Evolutionary conservation across 2,329 filamentous ascomycete genomes (phyloP).

Genomic region (Chrysoporthe deuterocubensis): DNA sequence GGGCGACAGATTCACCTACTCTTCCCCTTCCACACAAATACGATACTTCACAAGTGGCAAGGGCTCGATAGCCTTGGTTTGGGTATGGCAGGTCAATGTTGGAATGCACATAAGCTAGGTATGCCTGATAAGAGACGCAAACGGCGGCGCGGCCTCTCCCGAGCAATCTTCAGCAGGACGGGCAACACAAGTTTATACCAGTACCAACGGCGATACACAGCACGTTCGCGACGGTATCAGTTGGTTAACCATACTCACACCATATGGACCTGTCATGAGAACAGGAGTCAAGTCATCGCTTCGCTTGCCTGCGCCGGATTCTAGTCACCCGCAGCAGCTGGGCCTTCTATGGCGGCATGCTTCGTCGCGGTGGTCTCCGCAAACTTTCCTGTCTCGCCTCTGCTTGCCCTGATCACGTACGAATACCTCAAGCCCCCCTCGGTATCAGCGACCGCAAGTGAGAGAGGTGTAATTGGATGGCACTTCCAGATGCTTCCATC

Average conservation of each 20-base stretch:
- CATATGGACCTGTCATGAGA: conserved; percentile 68
- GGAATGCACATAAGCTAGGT: too few species aligned
- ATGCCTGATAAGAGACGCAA: too few species aligned
- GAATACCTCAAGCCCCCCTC: conserved; percentile 52
- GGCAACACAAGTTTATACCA: conserved; percentile 61
- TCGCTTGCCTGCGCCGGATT: conserved; percentile 13
- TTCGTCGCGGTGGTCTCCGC: conserved; percentile 49
- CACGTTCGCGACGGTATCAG: conserved; percentile 50
- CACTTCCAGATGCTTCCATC: conserved; percentile 72
- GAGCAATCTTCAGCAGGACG: conserved; percentile 46
- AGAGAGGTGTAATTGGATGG: conserved; percentile 71
- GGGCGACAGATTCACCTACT: too few species aligned
- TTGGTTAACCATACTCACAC: conserved; percentile 51
- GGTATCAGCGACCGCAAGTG: conserved; percentile 48
- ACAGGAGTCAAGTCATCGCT: conserved; percentile 56
- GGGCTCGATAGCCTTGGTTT: too few species aligned
- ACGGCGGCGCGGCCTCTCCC: conserved; percentile 33
- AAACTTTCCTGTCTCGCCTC: conserved; percentile 63
- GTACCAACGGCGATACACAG: conserved; percentile 62
- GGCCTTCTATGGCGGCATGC: conserved; percentile 32
- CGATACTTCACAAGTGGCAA: too few species aligned
- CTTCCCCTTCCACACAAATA: too few species aligned
- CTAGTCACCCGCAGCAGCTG: not conserved
- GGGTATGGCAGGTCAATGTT: too few species aligned
- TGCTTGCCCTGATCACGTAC: conserved; percentile 62